Evolutionary conservation across 2,329 filamentous ascomycete genomes (phyloP).

Genomic region (Cladophialophora immunda): DNA sequence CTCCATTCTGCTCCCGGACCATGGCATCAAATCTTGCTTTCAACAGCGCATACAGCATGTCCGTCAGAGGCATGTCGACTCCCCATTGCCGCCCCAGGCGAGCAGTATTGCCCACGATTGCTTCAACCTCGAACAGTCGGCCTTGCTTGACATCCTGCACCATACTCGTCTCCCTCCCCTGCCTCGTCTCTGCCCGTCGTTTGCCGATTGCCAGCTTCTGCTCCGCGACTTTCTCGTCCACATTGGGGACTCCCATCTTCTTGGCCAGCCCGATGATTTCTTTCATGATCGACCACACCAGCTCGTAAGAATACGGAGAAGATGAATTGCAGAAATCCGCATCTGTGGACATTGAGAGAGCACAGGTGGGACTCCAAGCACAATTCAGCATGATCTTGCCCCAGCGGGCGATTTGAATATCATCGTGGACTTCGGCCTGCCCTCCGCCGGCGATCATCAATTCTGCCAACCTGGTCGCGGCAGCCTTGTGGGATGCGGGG

Average conservation of each 20-base stretch:
- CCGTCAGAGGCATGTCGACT: constrained; percentile 48
- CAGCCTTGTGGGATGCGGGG: constrained; percentile 42
- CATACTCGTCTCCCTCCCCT: constrained; percentile 60
- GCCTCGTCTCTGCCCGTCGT: constrained; percentile 47
- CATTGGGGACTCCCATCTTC: constrained; percentile 52
- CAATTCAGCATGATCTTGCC: constrained; percentile 59
- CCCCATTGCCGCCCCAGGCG: constrained; percentile 58
- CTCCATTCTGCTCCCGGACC: constrained; percentile 22
- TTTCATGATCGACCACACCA: constrained; percentile 62
- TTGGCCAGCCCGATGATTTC: constrained; percentile 53
- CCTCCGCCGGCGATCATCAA: constrained; percentile 57
- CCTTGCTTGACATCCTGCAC: constrained; percentile 58
- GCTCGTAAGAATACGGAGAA: constrained; percentile 41
- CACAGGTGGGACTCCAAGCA: constrained; percentile 62
- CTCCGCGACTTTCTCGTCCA: constrained; percentile 56
- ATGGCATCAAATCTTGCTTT: constrained; percentile 41
- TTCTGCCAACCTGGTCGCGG: constrained; percentile 50
- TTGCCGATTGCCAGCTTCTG: constrained; percentile 52
- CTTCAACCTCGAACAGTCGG: constrained; percentile 65
- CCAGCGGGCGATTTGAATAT: constrained; percentile 46
- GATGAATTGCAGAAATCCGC: constrained; percentile 60
- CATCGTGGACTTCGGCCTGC: constrained; percentile 54
- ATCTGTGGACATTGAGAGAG: constrained; percentile 59
- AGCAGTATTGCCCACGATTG: constrained; percentile 64
- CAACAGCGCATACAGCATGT: constrained; percentile 42